Base-by-base conservation (phyloP, 2,329 filamentous ascomycete genomes). In the Ascochyta clinopodiicola region DNA sequence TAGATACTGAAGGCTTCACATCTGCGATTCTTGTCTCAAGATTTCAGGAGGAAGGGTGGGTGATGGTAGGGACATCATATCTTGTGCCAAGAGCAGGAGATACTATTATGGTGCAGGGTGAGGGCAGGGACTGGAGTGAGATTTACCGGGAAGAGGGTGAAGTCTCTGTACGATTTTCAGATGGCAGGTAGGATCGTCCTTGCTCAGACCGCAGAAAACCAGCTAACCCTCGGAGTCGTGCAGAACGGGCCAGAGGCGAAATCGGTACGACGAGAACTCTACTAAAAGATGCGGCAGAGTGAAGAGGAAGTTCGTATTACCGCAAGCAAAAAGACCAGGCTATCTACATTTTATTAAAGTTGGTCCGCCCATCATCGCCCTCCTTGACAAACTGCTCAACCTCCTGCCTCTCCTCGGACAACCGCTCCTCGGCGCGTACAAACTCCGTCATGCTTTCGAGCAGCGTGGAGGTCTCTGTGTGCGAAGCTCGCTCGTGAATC, bases 261-360 rank as follows among this genome's bases (percentile, higher is more conserved):
- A 40, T 40, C 7, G 37, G 37, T 40, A 27, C 7, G 10, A 40
- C 10, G 37, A 27, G 7, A 40, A 40, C 37, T 40, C 37, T 40
- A 40, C 38, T 9, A 8, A 24, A 24, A 24, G 4, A 24, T 4
- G 6, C 6, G 22, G 22, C 10, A 29, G 8, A 29, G 27, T 12
- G 10, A 29, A 29, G 27, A 29, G 10, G 12, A 31, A 13, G 2
- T 13, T 31, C 29, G 4, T 13, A 31, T 31, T 31, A 6, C 29
- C 15, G 27, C 27, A 29, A 15, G 1, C 6, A 24, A 24, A 24
- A 24, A 24, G 6, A 24, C 13, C 5, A 31, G 4, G 12, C 29
- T 12, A 43, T 40, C 25, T 51, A 59, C 56, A 59, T 59, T 25
- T 59, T 59, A 9, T 47, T 50, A 27, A 59, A 59, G 15, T 47